phyloP scores from a whole-genome alignment of 2,329 filamentous ascomycete species.

The Teratosphaeria pseudoeucalypti region DNA sequence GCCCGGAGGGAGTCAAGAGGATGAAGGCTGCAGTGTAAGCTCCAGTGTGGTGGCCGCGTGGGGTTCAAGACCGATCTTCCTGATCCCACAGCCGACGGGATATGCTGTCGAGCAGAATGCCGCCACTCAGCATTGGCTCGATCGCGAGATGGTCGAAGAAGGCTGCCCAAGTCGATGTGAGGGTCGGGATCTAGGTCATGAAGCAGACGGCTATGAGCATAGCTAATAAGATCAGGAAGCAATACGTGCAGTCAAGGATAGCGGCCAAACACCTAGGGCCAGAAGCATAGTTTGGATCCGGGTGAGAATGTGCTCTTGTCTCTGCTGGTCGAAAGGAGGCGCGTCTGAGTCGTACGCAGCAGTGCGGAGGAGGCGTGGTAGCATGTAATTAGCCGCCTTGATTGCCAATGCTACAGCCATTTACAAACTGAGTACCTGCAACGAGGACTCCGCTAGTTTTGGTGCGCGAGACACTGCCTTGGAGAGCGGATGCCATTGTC shows the following conservation, averaged over 20 bases:
- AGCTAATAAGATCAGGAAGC: not conserved
- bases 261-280: not conserved
- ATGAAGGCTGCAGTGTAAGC: not conserved
- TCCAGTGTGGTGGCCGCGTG: not conserved
- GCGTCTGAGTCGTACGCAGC: not conserved
- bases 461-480: no score
- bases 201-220: not conserved
- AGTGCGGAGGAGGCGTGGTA: not conserved
- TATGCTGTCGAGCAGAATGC: not conserved
- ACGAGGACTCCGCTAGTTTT: no score
- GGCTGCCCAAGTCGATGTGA: not conserved
- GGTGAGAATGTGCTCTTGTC: not conserved
- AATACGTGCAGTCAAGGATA: not conserved
- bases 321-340: not conserved
- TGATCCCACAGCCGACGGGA: not conserved
- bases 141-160: not conserved
- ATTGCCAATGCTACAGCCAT: no score
- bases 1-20: not conserved
- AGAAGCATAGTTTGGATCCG: not conserved
- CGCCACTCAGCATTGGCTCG: not conserved
- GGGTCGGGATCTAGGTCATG: not conserved
- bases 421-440: no score
- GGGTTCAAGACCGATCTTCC: not conserved
- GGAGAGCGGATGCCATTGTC: no score
- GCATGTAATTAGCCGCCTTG: not conserved